Conservation (phyloP, 2,329 filamentous ascomycete species). For the Didymella segeticola region DNA sequence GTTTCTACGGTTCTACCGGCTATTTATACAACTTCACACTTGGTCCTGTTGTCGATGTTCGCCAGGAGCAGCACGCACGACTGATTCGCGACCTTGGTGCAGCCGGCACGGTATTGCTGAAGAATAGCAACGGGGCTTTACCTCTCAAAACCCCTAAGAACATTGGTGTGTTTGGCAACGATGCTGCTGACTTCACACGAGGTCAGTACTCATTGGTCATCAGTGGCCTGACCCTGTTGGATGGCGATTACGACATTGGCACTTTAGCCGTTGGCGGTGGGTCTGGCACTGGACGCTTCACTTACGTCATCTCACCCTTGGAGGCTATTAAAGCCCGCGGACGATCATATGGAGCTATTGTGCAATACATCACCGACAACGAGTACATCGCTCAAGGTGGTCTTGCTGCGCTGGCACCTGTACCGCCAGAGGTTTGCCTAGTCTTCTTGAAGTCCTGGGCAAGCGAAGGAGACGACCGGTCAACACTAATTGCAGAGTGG, state of each 20-base stretch:
- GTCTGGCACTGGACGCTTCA: constrained; percentile 45
- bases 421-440: constrained; percentile 55
- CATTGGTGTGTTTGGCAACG: background rate
- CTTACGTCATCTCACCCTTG: constrained; percentile 50
- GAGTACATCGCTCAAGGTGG: constrained; percentile 38
- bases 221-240: background rate
- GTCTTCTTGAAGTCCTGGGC: constrained; percentile 65
- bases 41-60: constrained; percentile 47
- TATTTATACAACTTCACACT: constrained; percentile 41
- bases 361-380: constrained; percentile 57
- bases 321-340: constrained; percentile 48
- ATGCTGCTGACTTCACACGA: background rate
- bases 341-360: constrained; percentile 41
- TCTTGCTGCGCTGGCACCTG: constrained; percentile 35
- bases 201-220: background rate
- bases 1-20: constrained; percentile 28
- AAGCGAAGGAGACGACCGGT: constrained; percentile 53
- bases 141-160: constrained; percentile 36
- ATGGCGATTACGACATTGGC: constrained; percentile 3
- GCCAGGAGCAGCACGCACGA: constrained; percentile 44
- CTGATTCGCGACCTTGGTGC: constrained; percentile 32
- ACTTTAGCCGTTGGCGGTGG: background rate
- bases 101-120: constrained; percentile 1
- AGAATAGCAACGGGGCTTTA: constrained; percentile 41
- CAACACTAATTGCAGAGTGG: constrained; percentile 50